Conservation (phyloP, 352 stramenopile species). For the Peronospora destructor region DNA sequence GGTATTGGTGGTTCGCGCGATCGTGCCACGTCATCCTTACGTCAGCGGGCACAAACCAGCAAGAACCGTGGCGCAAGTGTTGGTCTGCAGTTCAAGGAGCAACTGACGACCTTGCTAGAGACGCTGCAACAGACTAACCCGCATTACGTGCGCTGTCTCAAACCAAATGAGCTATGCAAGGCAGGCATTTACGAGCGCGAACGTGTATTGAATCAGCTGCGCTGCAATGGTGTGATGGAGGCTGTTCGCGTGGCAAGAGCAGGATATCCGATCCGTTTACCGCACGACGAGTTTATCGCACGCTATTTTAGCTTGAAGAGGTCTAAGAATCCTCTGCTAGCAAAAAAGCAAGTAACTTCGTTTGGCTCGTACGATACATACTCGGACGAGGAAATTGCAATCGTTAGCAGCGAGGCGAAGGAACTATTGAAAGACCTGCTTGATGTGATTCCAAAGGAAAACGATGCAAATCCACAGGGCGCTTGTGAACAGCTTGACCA, state of each 20-base stretch:
- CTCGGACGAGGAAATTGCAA: constrained; percentile 32
- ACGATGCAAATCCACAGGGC: constrained; percentile 73
- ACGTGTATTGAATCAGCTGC: constrained; percentile 79
- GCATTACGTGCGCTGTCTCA: constrained; percentile 87
- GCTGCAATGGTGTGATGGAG: constrained; percentile 82
- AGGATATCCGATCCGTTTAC: constrained; percentile 77
- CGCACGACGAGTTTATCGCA: constrained; percentile 62
- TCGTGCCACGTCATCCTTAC: constrained; percentile 45
- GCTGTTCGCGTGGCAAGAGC: constrained; percentile 78
- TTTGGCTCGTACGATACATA: constrained; percentile 43
- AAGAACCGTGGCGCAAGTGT: constrained; percentile 74
- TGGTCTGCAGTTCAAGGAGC: constrained; percentile 83
- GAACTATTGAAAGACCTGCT: constrained; percentile 85
- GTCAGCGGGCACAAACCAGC: constrained; percentile 47
- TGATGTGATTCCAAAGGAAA: constrained; percentile 83
- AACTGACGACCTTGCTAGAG: constrained; percentile 67
- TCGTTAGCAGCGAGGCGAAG: constrained; percentile 48
- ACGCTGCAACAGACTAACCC: constrained; percentile 64
- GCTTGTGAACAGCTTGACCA: constrained; percentile 65
- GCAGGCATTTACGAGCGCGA: constrained; percentile 53
- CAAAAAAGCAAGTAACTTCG: constrained; percentile 30
- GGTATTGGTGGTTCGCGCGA: constrained; percentile 37
- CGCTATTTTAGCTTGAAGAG: constrained; percentile 71
- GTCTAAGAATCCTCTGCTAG: constrained; percentile 38
- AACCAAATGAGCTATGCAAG: constrained; percentile 79